These are phyloP conservation scores for Casuarina equisetifolia DNA, from an alignment of 306 rosid species.

Conservation along the genomic window DNA sequence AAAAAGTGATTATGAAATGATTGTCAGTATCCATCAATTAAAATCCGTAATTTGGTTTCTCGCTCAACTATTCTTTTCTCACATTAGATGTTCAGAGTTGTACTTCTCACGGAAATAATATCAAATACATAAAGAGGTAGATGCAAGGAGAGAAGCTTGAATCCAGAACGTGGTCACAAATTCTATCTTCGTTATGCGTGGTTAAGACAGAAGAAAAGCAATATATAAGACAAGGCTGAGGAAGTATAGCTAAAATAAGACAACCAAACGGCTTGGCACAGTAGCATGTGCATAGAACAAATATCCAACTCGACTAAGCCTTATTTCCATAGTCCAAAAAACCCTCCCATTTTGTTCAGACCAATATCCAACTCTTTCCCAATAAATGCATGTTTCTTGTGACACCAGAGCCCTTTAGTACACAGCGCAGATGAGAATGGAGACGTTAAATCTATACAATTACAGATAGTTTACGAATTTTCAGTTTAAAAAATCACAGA, in stretches of 20 bases:
- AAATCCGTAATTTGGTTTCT: background rate
- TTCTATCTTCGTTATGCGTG: background rate
- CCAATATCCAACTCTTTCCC: no score
- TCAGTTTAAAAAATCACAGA: no score
- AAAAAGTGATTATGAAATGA: background rate
- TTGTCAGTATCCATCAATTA: background rate
- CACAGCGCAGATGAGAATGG: no score
- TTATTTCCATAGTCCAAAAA: background rate
- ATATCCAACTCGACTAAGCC: background rate
- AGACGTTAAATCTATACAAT: no score
- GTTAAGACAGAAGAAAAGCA: background rate
- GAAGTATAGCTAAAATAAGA: background rate
- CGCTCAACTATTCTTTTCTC: background rate
- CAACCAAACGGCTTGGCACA: background rate
- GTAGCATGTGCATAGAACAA: background rate
- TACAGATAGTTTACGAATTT: no score
- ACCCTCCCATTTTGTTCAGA: background rate
- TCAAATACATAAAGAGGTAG: background rate
- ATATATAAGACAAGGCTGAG: background rate
- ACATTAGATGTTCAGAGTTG: background rate
- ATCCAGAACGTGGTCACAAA: background rate
- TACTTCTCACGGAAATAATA: background rate
- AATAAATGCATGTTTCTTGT: no score
- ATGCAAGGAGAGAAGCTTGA: background rate
- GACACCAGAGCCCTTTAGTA: background rate